Percentiles rank a stretch among this genome's conserved stretches.
These are phyloP conservation scores for Zygoascus sp. DNA, from an alignment of 1,139 yeast species.

Conservation along the genomic window DNA sequence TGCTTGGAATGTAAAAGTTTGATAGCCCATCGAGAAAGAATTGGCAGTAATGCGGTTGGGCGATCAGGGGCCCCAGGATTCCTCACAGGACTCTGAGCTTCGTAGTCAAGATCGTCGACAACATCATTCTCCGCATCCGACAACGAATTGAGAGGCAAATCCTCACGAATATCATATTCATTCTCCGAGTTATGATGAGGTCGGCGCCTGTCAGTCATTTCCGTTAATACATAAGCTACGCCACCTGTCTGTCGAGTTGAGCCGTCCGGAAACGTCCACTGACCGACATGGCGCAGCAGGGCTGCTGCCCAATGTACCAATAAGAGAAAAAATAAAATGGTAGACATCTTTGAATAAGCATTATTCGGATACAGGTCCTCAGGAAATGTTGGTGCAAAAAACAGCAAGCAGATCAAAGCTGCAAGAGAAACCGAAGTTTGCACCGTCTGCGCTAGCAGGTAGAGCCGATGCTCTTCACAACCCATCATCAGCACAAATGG, in stretches of 20 bases:
- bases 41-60: background rate
- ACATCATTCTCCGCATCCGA: too few relatives aligned
- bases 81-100: background rate
- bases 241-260: constrained; percentile 33
- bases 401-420: constrained; percentile 54
- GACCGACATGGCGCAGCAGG: constrained; percentile 48
- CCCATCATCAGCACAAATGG: constrained; percentile 69
- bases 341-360: constrained; percentile 63
- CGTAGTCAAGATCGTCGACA: constrained; percentile 5
- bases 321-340: constrained; percentile 52
- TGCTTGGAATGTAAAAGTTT: constrained; percentile 28
- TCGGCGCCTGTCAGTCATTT: constrained; percentile 10
- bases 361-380: constrained; percentile 69
- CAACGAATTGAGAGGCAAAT: constrained; percentile 4
- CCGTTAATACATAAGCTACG: constrained; percentile 32
- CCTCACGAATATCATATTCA: constrained; percentile 13
- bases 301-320: constrained; percentile 53
- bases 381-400: constrained; percentile 60
- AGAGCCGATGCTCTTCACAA: constrained; percentile 48
- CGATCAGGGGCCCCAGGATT: constrained; percentile 6
- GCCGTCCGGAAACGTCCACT: constrained; percentile 37
- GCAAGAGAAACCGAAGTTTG: constrained; percentile 46
- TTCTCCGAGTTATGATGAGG: constrained; percentile 13
- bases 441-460: constrained; percentile 51
- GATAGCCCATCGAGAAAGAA: constrained; percentile 16